Evolutionary conservation across 768 basidiomycete genomes (phyloP), one percentile per base, ranked within the genome.

Genomic region (Mycena albidolilacea): DNA sequence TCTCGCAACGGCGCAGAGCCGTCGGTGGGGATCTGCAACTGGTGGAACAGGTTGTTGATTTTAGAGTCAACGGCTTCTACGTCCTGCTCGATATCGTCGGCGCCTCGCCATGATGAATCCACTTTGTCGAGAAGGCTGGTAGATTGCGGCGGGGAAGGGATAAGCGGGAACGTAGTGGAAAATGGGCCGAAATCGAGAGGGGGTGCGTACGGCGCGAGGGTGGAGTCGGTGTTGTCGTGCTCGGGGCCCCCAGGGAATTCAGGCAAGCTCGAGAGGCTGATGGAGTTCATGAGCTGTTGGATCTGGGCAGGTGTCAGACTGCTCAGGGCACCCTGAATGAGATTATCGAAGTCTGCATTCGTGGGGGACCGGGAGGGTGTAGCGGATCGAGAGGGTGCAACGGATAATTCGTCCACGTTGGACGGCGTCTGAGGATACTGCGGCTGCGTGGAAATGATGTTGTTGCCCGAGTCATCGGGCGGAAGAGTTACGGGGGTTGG

Each of bases 1-100:
- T 30, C 30, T 4, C 2, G 30, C 30, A 63, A 55, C 50, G 9
- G 35, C 37, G 67, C 54, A 30, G 60, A 93, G 80, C 8, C 93
- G 71, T 75, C 71, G 17, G 55, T 70, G 38, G 75, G 75, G 5
- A 75, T 64, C n/a, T 65, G 93, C 58, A 95, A 87, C 61, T 88
- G 88, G 73, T 92, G 86, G 39, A 96, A 93, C 72, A 97, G 84
- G 7, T 89, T 88, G 70, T 94, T 89, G 54, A 97, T 90, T 71
- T 89, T 91, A 14, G 82, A 84, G 72, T 93, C 90, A 65, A 96
- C 81, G 48, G 89, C 88, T 73, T 92, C 90, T 35, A 96, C 93
- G 68, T 94, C 93, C 58, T 87, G 86, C 70, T 91, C 90, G 58
- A 96, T 91, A 72, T 92, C 92, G 37, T 86, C 79, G 0, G 93